Evolutionary conservation across 495 filamentous ascomycete genomes (phyloP), one percentile per base, ranked within the genome.

Genomic region (Annulohypoxylon nitens): DNA sequence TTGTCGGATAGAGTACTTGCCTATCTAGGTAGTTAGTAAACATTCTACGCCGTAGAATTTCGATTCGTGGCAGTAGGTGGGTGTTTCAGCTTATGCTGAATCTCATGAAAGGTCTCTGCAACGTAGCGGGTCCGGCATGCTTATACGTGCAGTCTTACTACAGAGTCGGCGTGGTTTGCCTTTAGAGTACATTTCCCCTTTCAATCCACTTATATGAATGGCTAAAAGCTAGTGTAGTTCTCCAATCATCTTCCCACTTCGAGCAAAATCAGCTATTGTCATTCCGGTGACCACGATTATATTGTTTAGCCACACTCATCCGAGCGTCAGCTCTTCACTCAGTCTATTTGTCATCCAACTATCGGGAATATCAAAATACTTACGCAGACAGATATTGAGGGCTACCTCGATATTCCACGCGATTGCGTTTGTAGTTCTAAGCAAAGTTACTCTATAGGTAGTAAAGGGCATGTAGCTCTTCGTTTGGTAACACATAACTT

Each of bases 71-170:
- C 55, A 34, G 25, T 51, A 30, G 41, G 30, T 45, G 34, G 55
- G 23, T 16, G 50, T 61, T 37, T 57, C 54, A 57, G 4, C 18
- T 30, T 5, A 20, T 12, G 2, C 9, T 11, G 51, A n/a, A 25
- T 7, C n/a, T 18, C 26, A 0, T 61, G 20, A 54, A 61, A 51
- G 55, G 54, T 34, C 25, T 45, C 37, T 23, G 9, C 39, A 8
- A 14, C 26, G 23, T 47, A 55, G 25, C 9, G 9, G 20, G 45
- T 37, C 26, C 37, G 30, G 14, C 8, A 67, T 39, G 26, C n/a
- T n/a, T 53, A 20, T 33, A 61, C 12, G 25, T 57, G 51, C 45
- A 60, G n/a, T 45, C 33, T 50, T 43, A 60, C 26, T 51, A 54
- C 64, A 43, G 48, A 11, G 26, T 47, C 30, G 12, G 18, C 26